A percentile compares a stretch with the other conserved stretches of the same genome.
Conservation (phyloP, 257 asterid species). For the Solanum arcanum region DNA sequence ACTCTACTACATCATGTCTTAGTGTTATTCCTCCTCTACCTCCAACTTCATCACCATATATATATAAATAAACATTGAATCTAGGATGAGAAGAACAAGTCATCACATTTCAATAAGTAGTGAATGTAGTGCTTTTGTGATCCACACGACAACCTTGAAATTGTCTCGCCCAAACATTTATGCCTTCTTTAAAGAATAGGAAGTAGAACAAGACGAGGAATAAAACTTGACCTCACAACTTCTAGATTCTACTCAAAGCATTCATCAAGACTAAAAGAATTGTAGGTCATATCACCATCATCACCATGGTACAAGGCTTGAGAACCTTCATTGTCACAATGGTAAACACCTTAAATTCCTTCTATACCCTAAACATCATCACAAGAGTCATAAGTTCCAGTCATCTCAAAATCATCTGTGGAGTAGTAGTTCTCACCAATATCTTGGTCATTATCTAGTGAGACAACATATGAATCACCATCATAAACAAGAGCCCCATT, state of each 20-base stretch:
- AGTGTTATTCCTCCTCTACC: background rate
- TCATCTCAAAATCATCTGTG: background rate
- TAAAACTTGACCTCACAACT: background rate
- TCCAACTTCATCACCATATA: background rate
- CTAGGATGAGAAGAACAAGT: background rate
- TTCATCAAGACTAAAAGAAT: background rate
- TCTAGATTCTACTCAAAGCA: background rate
- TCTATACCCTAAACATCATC: background rate
- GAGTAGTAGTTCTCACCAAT: background rate
- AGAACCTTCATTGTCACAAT: background rate
- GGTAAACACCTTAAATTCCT: background rate
- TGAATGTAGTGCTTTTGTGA: background rate
- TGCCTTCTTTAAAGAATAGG: background rate
- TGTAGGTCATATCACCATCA: background rate
- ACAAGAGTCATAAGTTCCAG: background rate
- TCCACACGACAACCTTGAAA: background rate
- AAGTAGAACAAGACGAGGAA: background rate
- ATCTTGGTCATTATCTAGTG: background rate
- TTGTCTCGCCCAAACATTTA: background rate
- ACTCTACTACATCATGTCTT: background rate
- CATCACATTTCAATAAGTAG: background rate
- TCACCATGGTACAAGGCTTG: background rate
- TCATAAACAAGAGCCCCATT: background rate
- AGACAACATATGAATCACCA: background rate
- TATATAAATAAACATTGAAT: background rate